phyloP scores from a whole-genome alignment of 2,329 filamentous ascomycete genomes.

The Fusarium sp. region DNA sequence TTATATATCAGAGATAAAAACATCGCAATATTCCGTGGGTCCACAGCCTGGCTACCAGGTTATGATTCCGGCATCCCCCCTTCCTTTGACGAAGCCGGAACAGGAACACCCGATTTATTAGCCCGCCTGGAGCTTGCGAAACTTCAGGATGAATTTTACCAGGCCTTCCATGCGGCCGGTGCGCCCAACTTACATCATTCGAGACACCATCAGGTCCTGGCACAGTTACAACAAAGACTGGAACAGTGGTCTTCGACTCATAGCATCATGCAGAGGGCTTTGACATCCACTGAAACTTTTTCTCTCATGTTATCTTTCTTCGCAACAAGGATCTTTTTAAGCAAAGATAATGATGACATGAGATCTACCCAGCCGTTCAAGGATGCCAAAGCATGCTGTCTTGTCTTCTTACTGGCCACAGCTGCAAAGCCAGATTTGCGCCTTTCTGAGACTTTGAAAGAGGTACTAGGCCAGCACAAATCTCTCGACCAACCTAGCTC shows the following conservation, averaged over 20 bases:
- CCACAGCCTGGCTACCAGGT: slow-evolving; percentile 28
- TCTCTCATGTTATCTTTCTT: slow-evolving; percentile 34
- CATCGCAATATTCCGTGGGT: slow-evolving; percentile 33
- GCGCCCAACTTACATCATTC: slow-evolving; percentile 5
- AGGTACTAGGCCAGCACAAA: slow-evolving; percentile 12
- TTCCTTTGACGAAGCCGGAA: slow-evolving; percentile 2
- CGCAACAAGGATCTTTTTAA: slow-evolving; percentile 34
- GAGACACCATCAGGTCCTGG: slow-evolving; percentile 11
- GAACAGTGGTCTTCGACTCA: slow-evolving; percentile 34
- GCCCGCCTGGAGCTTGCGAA: slow-evolving; percentile 35
- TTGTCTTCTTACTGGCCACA: slow-evolving; percentile 36
- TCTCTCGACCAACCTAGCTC: background rate
- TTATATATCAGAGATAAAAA: slow-evolving; percentile 40
- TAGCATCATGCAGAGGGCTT: slow-evolving; percentile 13
- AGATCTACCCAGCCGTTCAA: slow-evolving; percentile 3
- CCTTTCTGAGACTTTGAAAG: slow-evolving; percentile 22
- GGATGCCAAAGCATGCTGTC: slow-evolving; percentile 38
- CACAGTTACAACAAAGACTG: slow-evolving; percentile 28
- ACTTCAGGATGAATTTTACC: slow-evolving; percentile 39
- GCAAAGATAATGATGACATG: slow-evolving; percentile 1
- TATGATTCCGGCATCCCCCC: slow-evolving; percentile 21
- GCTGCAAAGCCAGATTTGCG: slow-evolving; percentile 17
- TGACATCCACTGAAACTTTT: slow-evolving; percentile 8
- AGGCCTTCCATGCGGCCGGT: slow-evolving; percentile 18
- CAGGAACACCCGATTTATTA: background rate